These are phyloP conservation scores for Aspergillus fischeri DNA, from an alignment of 2,329 filamentous ascomycete genomes.

Conservation along the genomic window DNA sequence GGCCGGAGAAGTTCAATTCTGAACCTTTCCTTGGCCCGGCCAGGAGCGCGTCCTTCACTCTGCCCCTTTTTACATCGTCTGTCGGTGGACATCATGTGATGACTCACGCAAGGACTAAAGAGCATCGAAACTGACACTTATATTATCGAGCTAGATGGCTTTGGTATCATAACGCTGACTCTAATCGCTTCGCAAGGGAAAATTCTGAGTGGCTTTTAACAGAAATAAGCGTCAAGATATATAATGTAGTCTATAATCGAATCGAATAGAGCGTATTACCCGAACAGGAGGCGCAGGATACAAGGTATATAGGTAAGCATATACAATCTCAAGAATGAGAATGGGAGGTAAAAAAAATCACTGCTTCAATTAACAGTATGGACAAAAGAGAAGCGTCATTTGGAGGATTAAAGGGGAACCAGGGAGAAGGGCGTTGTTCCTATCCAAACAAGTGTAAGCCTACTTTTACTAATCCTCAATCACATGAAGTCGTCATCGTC, in stretches of 20 bases:
- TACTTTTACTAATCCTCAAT: slow-evolving; percentile 12
- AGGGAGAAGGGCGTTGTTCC: neutral
- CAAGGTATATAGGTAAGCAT: neutral
- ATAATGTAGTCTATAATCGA: neutral
- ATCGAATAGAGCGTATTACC: neutral
- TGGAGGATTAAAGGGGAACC: slow-evolving; percentile 3
- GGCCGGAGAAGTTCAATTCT: neutral
- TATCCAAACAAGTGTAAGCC: neutral
- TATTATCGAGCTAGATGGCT: neutral
- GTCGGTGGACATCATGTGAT: neutral
- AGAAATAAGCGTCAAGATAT: neutral
- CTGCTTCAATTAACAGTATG: slow-evolving; percentile 1
- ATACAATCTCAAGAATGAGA: neutral
- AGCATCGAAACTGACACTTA: neutral
- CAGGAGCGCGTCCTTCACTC: neutral
- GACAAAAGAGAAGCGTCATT: slow-evolving; percentile 10
- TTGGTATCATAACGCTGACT: neutral
- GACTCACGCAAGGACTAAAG: neutral
- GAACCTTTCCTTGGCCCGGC: neutral
- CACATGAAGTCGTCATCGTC: slow-evolving; percentile 54
- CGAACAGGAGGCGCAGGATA: neutral
- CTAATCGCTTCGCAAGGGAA: neutral
- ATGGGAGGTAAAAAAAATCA: neutral
- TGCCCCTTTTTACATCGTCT: neutral
- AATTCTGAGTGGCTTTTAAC: neutral